Evolutionary conservation across 148 eudicot genomes (phyloP).

Genomic region (Rhododendron henanense): DNA sequence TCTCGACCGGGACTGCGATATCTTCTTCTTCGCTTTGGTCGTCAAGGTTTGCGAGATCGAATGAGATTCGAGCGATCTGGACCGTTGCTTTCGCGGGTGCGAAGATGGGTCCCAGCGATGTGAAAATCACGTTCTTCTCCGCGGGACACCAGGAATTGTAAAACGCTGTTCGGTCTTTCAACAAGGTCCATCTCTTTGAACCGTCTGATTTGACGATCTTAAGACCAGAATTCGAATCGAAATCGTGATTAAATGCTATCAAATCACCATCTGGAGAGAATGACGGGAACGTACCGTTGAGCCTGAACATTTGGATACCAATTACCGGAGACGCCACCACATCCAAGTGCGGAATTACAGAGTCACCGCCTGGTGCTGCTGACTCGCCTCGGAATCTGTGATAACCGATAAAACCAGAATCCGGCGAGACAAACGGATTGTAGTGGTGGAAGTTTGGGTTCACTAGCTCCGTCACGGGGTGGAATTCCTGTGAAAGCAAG

Average conservation of each 20-base stretch:
- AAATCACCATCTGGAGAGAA: constrained; percentile 56
- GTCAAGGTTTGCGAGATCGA: constrained; percentile 27
- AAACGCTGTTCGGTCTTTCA: constrained; percentile 45
- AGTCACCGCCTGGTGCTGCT: neutral
- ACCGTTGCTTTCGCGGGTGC: constrained; percentile 42
- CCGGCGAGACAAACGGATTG: constrained; percentile 74
- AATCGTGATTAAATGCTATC: constrained; percentile 52
- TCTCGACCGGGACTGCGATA: constrained; percentile 17
- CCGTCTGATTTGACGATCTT: constrained; percentile 66
- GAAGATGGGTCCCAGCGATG: constrained; percentile 68
- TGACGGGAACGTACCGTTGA: constrained; percentile 65
- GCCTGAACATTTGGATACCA: constrained; percentile 38
- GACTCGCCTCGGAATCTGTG: constrained; percentile 65
- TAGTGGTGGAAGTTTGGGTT: constrained; percentile 68
- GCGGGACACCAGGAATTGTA: constrained; percentile 56
- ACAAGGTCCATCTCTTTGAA: constrained; percentile 55
- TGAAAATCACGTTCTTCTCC: constrained; percentile 53
- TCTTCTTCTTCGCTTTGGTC: constrained; percentile 1
- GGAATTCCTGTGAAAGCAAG: constrained; percentile 30
- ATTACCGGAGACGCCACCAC: constrained; percentile 36
- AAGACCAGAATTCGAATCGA: constrained; percentile 42
- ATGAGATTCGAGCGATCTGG: constrained; percentile 59
- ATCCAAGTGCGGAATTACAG: constrained; percentile 44
- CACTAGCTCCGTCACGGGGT: constrained; percentile 40
- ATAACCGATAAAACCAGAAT: constrained; percentile 51